Percentiles rank a stretch among this genome's conserved stretches.
These are phyloP conservation scores for Thelonectria discophora DNA, from an alignment of 2,329 filamentous ascomycete species.

Conservation along the genomic window DNA sequence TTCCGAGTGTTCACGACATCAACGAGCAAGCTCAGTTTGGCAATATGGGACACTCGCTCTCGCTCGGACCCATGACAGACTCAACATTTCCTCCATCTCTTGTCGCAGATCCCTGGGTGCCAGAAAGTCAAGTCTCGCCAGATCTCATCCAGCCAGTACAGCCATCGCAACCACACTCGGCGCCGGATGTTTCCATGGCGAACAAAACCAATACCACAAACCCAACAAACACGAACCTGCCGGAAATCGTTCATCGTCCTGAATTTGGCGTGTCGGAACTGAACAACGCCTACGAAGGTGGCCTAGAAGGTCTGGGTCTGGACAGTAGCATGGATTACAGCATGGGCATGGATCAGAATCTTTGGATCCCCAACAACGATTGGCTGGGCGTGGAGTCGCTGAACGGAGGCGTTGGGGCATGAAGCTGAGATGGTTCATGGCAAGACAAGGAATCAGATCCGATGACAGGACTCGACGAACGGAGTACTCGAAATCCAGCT, in stretches of 20 bases:
- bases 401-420: slow-evolving; percentile 45
- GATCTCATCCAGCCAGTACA: slow-evolving; percentile 34
- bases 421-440: slow-evolving; percentile 1
- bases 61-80: slow-evolving; percentile 39
- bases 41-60: slow-evolving; percentile 26
- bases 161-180: not conserved
- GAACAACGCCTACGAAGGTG: slow-evolving; percentile 61
- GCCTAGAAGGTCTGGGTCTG: slow-evolving; percentile 57
- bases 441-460: slow-evolving; percentile 2
- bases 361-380: slow-evolving; percentile 48
- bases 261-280: slow-evolving; percentile 53
- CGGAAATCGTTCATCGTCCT: slow-evolving; percentile 33
- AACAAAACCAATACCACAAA: slow-evolving; percentile 21
- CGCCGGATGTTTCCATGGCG: slow-evolving; percentile 28
- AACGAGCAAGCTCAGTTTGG: slow-evolving; percentile 33
- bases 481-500: not conserved
- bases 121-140: slow-evolving; percentile 42
- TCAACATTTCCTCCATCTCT: slow-evolving; percentile 45
- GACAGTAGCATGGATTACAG: slow-evolving; percentile 54
- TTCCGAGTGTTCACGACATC: slow-evolving; percentile 44
- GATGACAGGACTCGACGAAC: not conserved
- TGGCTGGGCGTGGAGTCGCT: slow-evolving; percentile 47
- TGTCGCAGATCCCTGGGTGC: slow-evolving; percentile 43
- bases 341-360: slow-evolving; percentile 53
- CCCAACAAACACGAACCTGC: slow-evolving; percentile 22